Base-by-base conservation (phyloP, 2,329 filamentous ascomycete species). In the Sclerotinia sclerotiorum region DNA sequence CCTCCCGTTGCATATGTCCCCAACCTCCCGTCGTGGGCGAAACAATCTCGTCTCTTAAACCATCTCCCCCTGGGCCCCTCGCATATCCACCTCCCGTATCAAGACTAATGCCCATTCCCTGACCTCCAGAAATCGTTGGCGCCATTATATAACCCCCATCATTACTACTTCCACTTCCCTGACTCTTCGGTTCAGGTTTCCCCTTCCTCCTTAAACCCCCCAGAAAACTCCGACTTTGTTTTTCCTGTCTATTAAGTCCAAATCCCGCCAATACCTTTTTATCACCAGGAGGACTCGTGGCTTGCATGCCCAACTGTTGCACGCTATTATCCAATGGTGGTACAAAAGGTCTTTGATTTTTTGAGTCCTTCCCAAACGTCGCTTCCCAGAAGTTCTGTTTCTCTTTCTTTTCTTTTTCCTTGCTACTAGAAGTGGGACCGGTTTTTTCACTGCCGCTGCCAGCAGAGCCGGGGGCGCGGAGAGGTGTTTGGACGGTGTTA, bases 301-400 rank as follows among this genome's bases (percentile, higher is more conserved):
- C 44, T 58, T 61, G 65, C 54, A 52, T 66, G 2, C 52, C 35
- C 8, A 49, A 67, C 10, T 39, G 13, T 72, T 46, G 68, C 69
- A 3, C 67, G 29, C n/a, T 70, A 61, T 15, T 42, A 58, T 27
- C 57, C n/a, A 58, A 66, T 68, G 11, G 46, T 27, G 46, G 65
- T 13, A 58, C 46, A 44, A 72, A 70, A 21, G 72, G 72, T 63
- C 71, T 70, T 35, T 73, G 71, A 49, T 70, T 70, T 63, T 73
- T 74, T 48, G 68, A 72, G 15, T 78, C 74, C 39, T 75, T 75
- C 17, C 75, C 75, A 70, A 78, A 78, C 1, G 73, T 75, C 4
- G 69, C 62, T 44, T 78, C 76, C 77, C 76, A 78, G 65, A 78
- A 77, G 56, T 71, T 74, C 63, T 77, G 76, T 11, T 73, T 68